phyloP scores from a whole-genome alignment of 2,329 filamentous ascomycete genomes.

The Aureobasidium uvarum region DNA sequence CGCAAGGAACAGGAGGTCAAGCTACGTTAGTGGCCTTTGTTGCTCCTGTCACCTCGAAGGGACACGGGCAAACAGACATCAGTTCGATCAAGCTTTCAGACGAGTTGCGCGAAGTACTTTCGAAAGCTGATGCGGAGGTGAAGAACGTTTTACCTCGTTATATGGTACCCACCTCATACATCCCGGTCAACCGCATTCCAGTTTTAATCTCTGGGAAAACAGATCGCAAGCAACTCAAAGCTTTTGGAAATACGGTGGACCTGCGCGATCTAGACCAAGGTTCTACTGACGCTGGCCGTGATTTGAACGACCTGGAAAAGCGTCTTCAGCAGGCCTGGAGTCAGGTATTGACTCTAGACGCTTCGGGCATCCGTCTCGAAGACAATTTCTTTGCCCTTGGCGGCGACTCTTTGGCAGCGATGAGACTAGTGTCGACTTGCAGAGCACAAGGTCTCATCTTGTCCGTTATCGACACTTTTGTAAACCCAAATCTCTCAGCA shows the following conservation, averaged over 20 bases:
- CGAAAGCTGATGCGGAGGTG: slow-evolving; percentile 32
- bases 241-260: slow-evolving; percentile 30
- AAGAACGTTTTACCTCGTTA: slow-evolving; percentile 35
- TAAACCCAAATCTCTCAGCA: slow-evolving; percentile 43
- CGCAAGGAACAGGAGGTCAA: slow-evolving; percentile 26
- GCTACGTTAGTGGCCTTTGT: slow-evolving; percentile 30
- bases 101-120: slow-evolving; percentile 31
- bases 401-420: slow-evolving; percentile 49
- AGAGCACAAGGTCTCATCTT: slow-evolving; percentile 40
- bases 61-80: slow-evolving; percentile 12
- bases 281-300: slow-evolving; percentile 37
- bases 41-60: slow-evolving; percentile 12
- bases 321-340: slow-evolving; percentile 21
- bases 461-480: slow-evolving; percentile 47
- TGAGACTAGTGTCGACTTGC: slow-evolving; percentile 45
- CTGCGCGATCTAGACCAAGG: slow-evolving; percentile 29
- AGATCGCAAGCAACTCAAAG: slow-evolving; percentile 32
- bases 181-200: slow-evolving; percentile 47
- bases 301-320: slow-evolving; percentile 38
- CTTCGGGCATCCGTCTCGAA: slow-evolving; percentile 38
- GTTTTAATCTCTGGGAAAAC: slow-evolving; percentile 48
- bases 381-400: slow-evolving; percentile 49
- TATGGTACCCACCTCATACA: slow-evolving; percentile 47
- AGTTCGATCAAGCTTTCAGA: slow-evolving; percentile 16
- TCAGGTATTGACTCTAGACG: slow-evolving; percentile 19